Percentiles rank a stretch among this genome's conserved stretches.
phyloP scores from a whole-genome alignment of 179 eudicot genomes.

The Sideroxylon spinosum region DNA sequence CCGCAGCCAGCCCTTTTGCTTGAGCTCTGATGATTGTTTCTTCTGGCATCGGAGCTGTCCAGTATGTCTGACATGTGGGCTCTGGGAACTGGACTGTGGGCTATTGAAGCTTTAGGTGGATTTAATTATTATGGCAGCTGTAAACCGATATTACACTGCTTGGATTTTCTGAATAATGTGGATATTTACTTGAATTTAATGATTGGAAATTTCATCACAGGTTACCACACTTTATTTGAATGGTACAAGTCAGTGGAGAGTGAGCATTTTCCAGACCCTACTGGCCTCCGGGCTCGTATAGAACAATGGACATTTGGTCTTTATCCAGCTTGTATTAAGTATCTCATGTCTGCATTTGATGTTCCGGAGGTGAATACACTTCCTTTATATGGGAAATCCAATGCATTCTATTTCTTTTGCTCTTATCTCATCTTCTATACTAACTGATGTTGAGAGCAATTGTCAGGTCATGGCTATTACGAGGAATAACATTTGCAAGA shows the following conservation, averaged over 20 bases:
- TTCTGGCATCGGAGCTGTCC: no score
- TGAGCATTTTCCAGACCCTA: conserved; percentile 97
- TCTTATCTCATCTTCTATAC: not conserved
- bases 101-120: no score
- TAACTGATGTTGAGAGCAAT: conserved; percentile 16
- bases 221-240: conserved; percentile 89
- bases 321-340: conserved; percentile 97
- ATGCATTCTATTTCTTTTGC: not conserved
- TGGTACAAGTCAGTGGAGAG: conserved; percentile 93
- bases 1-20: no score
- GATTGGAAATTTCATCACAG: conserved; percentile 35
- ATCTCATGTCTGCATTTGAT: conserved; percentile 96
- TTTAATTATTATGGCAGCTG: not conserved
- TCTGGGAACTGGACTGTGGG: no score
- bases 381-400: not conserved
- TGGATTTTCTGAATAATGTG: conserved; percentile 6
- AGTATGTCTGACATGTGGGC: no score
- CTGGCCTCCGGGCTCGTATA: conserved; percentile 92
- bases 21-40: no score
- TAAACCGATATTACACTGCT: not conserved
- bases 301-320: conserved; percentile 98
- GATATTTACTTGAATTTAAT: conserved; percentile 1
- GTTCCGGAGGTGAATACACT: conserved; percentile 72
- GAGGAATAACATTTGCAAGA: conserved; percentile 81
- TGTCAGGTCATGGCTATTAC: conserved; percentile 91